Conservation (phyloP, 169 alveolate genomes). For the Plasmodium yoelii region DNA sequence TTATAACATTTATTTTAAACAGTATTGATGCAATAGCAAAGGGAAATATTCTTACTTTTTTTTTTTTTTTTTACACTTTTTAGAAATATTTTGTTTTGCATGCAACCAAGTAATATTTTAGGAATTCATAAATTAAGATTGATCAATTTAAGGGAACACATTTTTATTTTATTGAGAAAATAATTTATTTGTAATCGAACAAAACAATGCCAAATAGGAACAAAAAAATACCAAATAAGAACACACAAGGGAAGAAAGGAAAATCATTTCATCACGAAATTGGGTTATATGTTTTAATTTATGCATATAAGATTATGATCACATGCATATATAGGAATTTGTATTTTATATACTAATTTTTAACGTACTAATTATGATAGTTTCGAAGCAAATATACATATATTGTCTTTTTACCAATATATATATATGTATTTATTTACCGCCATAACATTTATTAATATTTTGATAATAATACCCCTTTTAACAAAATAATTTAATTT, state of each 20-base stretch:
- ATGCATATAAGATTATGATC: background rate
- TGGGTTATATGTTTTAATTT: background rate
- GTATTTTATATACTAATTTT: no score
- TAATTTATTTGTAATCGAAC: conserved; percentile 1
- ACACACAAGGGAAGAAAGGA: background rate
- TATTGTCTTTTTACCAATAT: no score
- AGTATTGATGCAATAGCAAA: background rate
- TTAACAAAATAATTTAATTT: no score
- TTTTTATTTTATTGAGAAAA: conserved; percentile 6
- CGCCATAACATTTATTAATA: no score
- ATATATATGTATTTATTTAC: no score
- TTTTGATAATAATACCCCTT: no score
- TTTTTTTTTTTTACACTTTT: conserved; percentile 15
- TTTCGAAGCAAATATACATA: no score
- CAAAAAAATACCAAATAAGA: background rate
- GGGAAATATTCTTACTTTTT: conserved; percentile 4
- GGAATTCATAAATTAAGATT: conserved; percentile 12
- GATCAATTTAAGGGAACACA: conserved; percentile 7
- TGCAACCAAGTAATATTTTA: conserved; percentile 27
- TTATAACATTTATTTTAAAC: background rate
- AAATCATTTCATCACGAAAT: background rate
- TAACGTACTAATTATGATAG: no score
- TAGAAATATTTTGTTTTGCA: conserved; percentile 68
- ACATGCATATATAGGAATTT: no score
- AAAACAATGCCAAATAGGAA: background rate